These are phyloP conservation scores for Polychaeton citri DNA, from an alignment of 2,329 filamentous ascomycete species.

Conservation along the genomic window DNA sequence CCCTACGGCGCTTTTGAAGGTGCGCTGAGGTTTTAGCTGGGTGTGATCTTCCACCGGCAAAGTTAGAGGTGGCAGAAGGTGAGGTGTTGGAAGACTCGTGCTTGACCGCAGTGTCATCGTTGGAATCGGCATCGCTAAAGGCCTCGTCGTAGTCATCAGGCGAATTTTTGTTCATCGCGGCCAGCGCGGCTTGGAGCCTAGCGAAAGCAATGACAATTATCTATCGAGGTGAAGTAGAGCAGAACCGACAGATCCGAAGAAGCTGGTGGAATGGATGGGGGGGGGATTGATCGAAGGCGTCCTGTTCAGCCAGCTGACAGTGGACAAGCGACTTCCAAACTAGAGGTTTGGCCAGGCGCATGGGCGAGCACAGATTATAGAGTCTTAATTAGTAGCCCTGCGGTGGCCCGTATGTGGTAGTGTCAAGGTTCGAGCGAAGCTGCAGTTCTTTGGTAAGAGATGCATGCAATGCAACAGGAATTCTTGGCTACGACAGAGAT, in stretches of 20 bases:
- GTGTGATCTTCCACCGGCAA: conserved; percentile 3
- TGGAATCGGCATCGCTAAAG: conserved; percentile 17
- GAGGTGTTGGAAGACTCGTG: conserved; percentile 14
- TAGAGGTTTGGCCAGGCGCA: no score
- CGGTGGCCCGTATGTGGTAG: no score
- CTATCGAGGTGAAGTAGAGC: no score
- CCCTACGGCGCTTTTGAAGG: conserved; percentile 59
- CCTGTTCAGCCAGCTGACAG: conserved; percentile 53
- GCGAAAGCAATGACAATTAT: no score
- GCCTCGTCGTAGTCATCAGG: conserved; percentile 20
- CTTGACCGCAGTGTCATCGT: conserved; percentile 16
- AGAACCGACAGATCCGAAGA: background rate
- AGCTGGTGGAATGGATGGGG: conserved; percentile 8
- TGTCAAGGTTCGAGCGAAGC: no score
- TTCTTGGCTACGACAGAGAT: no score
- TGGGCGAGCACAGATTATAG: no score
- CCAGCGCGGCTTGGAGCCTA: background rate
- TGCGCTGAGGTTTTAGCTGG: conserved; percentile 13
- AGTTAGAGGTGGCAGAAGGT: conserved; percentile 7
- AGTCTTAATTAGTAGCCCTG: no score
- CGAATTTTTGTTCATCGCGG: conserved; percentile 16
- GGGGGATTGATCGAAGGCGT: conserved; percentile 66
- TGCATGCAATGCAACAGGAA: no score
- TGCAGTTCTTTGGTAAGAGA: no score
- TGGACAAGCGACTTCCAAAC: background rate